phyloP scores from a whole-genome alignment of 139 green algal species.

The Medakamo hakoo region DNA sequence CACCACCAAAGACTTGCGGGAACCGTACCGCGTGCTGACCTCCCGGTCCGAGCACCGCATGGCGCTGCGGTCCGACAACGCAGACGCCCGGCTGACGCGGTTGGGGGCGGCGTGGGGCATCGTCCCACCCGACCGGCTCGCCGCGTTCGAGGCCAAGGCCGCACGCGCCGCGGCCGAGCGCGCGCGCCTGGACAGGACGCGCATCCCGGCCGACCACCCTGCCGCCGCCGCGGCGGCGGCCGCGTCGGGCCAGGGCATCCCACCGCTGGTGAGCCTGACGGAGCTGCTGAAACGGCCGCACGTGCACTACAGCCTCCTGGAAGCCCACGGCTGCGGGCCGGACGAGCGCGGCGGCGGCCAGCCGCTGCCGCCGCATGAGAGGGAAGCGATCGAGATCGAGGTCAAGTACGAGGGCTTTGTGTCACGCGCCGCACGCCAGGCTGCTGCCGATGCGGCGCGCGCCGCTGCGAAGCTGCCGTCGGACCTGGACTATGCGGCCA shows the following conservation, averaged over 20 bases:
- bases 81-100: constrained; percentile 78
- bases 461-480: constrained; percentile 35
- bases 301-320: constrained; percentile 67
- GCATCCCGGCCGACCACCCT: constrained; percentile 18
- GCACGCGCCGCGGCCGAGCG: constrained; percentile 31
- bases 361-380: constrained; percentile 29
- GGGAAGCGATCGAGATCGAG: constrained; percentile 80
- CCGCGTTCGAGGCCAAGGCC: constrained; percentile 16
- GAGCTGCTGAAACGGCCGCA: constrained; percentile 76
- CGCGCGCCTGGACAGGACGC: neutral
- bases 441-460: constrained; percentile 42
- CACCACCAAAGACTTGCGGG: constrained; percentile 86
- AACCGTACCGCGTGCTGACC: constrained; percentile 96
- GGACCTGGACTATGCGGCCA: constrained; percentile 58
- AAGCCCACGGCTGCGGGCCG: neutral
- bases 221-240: constrained; percentile 26
- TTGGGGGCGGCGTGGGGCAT: constrained; percentile 72
- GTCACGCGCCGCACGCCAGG: constrained; percentile 58
- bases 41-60: constrained; percentile 80
- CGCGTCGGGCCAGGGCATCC: constrained; percentile 41
- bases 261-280: constrained; percentile 35
- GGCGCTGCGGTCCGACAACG: constrained; percentile 86
- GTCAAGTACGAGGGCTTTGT: constrained; percentile 98
- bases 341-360: neutral
- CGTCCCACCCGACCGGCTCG: constrained; percentile 62